Evolutionary conservation across 495 filamentous ascomycete species (phyloP), one percentile per base, ranked within the genome.

Genomic region (Immersiella caudata): DNA sequence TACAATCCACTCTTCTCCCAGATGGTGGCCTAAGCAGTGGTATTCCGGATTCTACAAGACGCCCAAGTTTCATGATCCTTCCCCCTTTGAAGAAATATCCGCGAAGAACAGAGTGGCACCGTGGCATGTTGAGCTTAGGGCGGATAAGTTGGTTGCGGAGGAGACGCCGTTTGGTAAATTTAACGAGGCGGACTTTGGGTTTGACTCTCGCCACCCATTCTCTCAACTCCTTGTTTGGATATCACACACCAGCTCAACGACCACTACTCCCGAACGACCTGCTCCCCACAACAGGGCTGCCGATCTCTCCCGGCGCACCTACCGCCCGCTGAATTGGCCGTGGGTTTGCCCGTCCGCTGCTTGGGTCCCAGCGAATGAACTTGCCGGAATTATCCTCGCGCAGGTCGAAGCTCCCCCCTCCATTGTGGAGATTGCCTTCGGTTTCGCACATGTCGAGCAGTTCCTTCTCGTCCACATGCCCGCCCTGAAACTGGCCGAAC

Each of bases 401-500:
- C 58, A 90, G 81, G 25, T 83, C 85, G 75, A 98, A 96, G 51
- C 83, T 89, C 21, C 95, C 95, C 61, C 95, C 95, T 61, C 95
- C 95, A 69, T 98, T 98, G 58, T 90, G 86, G 0, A 81, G 73
- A 71, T 91, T 96, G 65, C 95, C 95, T 74, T 95, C 90, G 1
- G 94, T 96, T 68, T 97, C 94, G 76, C 91, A 94, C 64, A 96
- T 92, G 57, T 92, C 90, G n/a, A 93, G 82, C 76, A 99, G 83
- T 68, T 97, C 93, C 29, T 86, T 80, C 60, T 91, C 80, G 2
- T 80, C 80, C 66, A 95, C 86, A 0, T 85, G 77, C 50, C 93
- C 89, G 49, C 84, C 78, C 35, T 85, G 87, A 40, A 87, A 77
- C 55, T 83, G 74, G 33, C 92, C 87, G 14, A 96, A 82, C 61